Base-by-base conservation (phyloP, 1,284 basidiomycete genomes). In the Moesziomyces parantarcticus region DNA sequence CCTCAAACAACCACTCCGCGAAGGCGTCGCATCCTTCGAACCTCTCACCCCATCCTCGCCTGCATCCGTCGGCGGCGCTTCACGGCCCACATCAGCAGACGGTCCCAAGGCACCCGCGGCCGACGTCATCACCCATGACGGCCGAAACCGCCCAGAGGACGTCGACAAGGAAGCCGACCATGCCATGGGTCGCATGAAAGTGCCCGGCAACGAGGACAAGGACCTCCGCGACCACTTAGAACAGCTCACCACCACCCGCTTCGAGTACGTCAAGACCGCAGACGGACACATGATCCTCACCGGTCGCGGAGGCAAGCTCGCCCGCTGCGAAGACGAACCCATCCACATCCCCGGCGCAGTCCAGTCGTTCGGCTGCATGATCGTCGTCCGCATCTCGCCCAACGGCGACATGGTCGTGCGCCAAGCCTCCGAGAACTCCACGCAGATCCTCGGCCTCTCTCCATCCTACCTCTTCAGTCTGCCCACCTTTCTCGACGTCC, bases 331-430 rank as follows among this genome's bases (percentile, higher is more conserved):
- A 82, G 92, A 94, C 76, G 92, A 94, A 89, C 92, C 92, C 0
- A 94, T 96, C 52, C 89, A 90, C 11, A 90, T 90, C 0, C 93
- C 92, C 3, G 92, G 92, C 3, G 91, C 92, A 0, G 88, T 94
- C 0, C 93, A 96, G 85, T 90, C 90, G 0, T 96, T 92, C 79
- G 93, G 92, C 10, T 90, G 94, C 1, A 87, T 94, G 18, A 88
- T 95, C 50, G 92, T 89, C 0, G 85, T 94, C 1, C 89, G 92
- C 66, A 89, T 92, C 77, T 85, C 88, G 29, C 85, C 87, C 13
- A 89, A 91, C 2, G 89, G 87, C 10, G 86, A 86, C 9, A 84
- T 93, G 29, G 75, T 88, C 2, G 91, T 94, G 18, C 88, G 90
- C 11, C 93, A 94, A 78, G 91, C 92, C 0, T 94, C 92, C 14